Evolutionary conservation across 768 basidiomycete species (phyloP), one percentile per base, ranked within the genome.

Genomic region (Russula sp.): DNA sequence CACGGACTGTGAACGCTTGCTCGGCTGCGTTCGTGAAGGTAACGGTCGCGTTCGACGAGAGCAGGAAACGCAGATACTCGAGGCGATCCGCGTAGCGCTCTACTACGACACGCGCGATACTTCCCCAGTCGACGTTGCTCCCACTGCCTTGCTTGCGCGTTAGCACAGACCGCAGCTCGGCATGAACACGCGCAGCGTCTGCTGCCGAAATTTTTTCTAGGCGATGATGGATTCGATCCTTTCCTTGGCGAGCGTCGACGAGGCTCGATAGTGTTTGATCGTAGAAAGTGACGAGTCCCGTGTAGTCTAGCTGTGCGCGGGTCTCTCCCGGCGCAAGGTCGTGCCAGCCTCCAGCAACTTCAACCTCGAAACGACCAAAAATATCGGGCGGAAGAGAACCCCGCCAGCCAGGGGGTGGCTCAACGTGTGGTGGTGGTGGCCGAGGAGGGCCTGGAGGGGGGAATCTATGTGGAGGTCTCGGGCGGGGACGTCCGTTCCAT

Each of bases 11-110:
- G 14, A 48, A 26, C 1, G 67, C 67, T 52, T 63, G 64, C 32
- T 49, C 61, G 3, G 53, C 40, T 8, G 34, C 38, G 22, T 63
- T 46, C 11, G 16, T 6, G 49, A 66, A 61, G 13, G 38, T 53
- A 32, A 63, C 54, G 49, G 44, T 53, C 40, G 63, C 56, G 49
- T 75, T 73, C 2, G 66, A 40, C 1, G 65, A 65, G 7, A 82
- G 72, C 26, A 79, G 70, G 63, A 78, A 71, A 14, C 71, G 75
- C 9, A 79, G 63, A 22, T 76, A 62, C 59, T 81, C 78, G 14
- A 83, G 71, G n/a, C 81, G 71, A 20, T 74, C 75, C 6, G 73
- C 74, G 57, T 79, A 80, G 8, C 80, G 77, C 49, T 81, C 74
- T 4, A 74, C 71, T n/a, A 81, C 69, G 34, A 76, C 73, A 11